Evolutionary conservation across 192 early-diverging fungal species (phyloP), one percentile per base, ranked within the genome.

Genomic region (Linderina pennispora): DNA sequence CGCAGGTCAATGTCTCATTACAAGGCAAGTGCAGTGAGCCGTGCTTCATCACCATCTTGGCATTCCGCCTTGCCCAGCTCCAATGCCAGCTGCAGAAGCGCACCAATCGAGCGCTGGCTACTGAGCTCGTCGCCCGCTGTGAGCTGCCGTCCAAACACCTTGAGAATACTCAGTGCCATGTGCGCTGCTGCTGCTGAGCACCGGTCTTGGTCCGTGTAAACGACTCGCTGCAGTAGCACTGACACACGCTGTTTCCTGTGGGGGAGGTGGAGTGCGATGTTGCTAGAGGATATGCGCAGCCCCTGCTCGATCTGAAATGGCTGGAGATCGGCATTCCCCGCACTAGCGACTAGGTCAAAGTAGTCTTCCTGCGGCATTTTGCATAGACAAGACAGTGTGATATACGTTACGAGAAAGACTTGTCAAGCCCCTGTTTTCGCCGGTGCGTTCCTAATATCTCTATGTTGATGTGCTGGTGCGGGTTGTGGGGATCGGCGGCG

Each of bases 1-100:
- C 50, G 33, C 66, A 69, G 1, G 66, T 62, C 38, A 69, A 50
- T 1, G 66, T 54, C 18, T 69, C 66, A 7, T 60, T 55, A 37
- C 65, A 68, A 8, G 44, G n/a, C n/a, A n/a, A n/a, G n/a, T n/a
- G n/a, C n/a, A n/a, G n/a, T n/a, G n/a, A n/a, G n/a, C n/a, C n/a
- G n/a, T n/a, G 23, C 8, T 50, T 36, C 5, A 40, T 55, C 23
- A 10, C 26, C 21, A 8, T 28, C 3, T 6, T 43, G 25, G 26
- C 15, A 11, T n/a, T 31, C 3, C 13, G 21, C 28, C 10, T 22
- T 8, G 1, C 0, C 11, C 9, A 15, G 38, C 36, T 40, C 16
- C 23, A 46, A 37, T 38, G 58, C 58, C 28, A 69, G 25, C 9
- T 36, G 34, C 10, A 69, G 26, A 18, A 69, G 41, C 4, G 45